Conservation (phyloP, 106 monocot species). For the Allium cepa region DNA sequence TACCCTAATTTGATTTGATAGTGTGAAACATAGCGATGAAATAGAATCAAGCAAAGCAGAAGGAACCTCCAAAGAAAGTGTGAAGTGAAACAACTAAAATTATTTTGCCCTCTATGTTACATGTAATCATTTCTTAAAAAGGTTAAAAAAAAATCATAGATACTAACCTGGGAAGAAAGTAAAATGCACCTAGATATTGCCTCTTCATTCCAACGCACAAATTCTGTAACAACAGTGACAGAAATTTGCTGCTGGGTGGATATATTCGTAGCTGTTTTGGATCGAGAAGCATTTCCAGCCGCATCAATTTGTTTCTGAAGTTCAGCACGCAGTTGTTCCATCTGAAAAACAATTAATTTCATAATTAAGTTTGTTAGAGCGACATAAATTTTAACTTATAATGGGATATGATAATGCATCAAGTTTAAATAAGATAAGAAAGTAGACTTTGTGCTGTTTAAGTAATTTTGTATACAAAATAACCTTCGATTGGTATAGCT, state of each 20-base stretch:
- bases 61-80: no score
- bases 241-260: constrained; percentile 83
- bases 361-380: no score
- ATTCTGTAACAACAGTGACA: constrained; percentile 91
- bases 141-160: neutral
- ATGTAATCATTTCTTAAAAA: neutral
- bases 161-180: constrained; percentile 73
- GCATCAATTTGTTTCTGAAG: constrained; percentile 75
- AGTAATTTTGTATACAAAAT: neutral
- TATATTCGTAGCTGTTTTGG: constrained; percentile 42
- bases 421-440: constrained; percentile 1
- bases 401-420: no score
- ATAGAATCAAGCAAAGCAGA: no score
- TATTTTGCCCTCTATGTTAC: no score
- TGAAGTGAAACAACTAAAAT: no score
- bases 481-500: constrained; percentile 89
- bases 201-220: constrained; percentile 99
- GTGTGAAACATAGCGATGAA: no score
- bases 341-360: constrained; percentile 22
- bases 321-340: constrained; percentile 83
- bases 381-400: no score
- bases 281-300: constrained; percentile 56
- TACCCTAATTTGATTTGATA: no score
- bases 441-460: neutral
- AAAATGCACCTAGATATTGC: constrained; percentile 91